phyloP scores from a whole-genome alignment of 352 stramenopile species.

The Phytophthora agathidicida region DNA sequence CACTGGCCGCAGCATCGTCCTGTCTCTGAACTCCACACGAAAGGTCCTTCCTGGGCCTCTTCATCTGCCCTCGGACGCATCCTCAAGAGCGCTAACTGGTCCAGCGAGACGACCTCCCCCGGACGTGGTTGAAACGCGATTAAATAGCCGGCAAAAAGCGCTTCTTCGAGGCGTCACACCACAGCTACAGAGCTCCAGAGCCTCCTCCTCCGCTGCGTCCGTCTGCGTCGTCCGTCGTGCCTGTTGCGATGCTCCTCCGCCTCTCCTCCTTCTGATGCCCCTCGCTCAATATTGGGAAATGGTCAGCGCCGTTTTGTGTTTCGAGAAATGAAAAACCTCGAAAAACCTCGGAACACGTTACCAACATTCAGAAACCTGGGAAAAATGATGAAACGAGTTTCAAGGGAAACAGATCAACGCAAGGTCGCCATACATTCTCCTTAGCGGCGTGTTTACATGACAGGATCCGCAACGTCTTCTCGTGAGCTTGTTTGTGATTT shows the following conservation, averaged over 20 bases:
- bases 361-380: conserved; percentile 12
- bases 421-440: neutral
- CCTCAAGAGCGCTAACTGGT: conserved; percentile 1
- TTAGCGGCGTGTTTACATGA: conserved; percentile 11
- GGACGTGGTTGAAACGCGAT: conserved; percentile 13
- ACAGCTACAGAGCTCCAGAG: neutral
- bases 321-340: conserved; percentile 16
- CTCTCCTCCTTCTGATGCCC: conserved; percentile 6
- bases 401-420: conserved; percentile 12
- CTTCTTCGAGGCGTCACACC: neutral
- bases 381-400: conserved; percentile 3
- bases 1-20: conserved; percentile 6
- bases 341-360: conserved; percentile 10
- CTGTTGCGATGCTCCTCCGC: neutral
- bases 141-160: conserved; percentile 10
- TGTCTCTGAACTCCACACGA: conserved; percentile 5
- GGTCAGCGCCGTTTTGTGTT: conserved; percentile 6
- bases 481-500: no score
- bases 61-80: conserved; percentile 8
- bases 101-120: conserved; percentile 25
- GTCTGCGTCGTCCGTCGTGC: conserved; percentile 9
- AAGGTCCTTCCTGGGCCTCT: neutral
- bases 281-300: conserved; percentile 9
- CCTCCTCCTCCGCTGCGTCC: conserved; percentile 3
- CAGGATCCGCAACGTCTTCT: no score